Percentiles rank a stretch among this genome's conserved stretches.
These are phyloP conservation scores for Grigorovia yakushimaensis DNA, from an alignment of 805 yeast species.

Conservation along the genomic window DNA sequence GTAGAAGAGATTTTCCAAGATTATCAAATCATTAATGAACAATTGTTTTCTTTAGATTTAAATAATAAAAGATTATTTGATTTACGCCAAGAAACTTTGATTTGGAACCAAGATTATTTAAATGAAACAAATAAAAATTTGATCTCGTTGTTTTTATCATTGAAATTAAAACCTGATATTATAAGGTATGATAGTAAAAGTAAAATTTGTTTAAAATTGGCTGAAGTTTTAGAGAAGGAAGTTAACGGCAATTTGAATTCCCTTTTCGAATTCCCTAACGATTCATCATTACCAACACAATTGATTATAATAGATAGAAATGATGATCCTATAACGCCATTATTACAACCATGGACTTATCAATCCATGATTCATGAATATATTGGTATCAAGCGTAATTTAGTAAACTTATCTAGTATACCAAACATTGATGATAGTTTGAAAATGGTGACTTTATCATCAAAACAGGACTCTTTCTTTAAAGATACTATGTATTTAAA, in stretches of 20 bases:
- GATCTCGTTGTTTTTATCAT: conserved; percentile 38
- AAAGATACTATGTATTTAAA: conserved; percentile 75
- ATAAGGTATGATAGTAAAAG: conserved; percentile 72
- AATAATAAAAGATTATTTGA: conserved; percentile 16
- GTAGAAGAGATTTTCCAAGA: conserved; percentile 84
- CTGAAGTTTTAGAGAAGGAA: conserved; percentile 52
- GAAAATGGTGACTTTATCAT: conserved; percentile 53
- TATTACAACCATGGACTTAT: conserved; percentile 93
- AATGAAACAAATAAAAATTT: conserved; percentile 17
- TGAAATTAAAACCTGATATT: conserved; percentile 60
- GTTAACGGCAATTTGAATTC: conserved; percentile 46
- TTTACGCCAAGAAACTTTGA: conserved; percentile 9
- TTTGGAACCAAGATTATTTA: conserved; percentile 23
- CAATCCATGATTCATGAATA: conserved; percentile 96
- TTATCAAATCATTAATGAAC: conserved; percentile 61
- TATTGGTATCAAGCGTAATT: conserved; percentile 70
- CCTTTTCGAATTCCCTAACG: conserved; percentile 57
- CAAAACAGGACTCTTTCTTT: conserved; percentile 68
- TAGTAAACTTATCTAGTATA: conserved; percentile 54
- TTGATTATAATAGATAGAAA: conserved; percentile 72
- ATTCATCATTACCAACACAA: conserved; percentile 45
- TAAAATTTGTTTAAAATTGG: conserved; percentile 52
- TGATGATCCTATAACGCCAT: conserved; percentile 88
- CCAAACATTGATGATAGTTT: conserved; percentile 51
- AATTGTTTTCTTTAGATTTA: conserved; percentile 46